A percentile compares a stretch with the other conserved stretches of the same genome.
phyloP scores from a whole-genome alignment of 305 asterid species.

The Fraxinus platypoda region DNA sequence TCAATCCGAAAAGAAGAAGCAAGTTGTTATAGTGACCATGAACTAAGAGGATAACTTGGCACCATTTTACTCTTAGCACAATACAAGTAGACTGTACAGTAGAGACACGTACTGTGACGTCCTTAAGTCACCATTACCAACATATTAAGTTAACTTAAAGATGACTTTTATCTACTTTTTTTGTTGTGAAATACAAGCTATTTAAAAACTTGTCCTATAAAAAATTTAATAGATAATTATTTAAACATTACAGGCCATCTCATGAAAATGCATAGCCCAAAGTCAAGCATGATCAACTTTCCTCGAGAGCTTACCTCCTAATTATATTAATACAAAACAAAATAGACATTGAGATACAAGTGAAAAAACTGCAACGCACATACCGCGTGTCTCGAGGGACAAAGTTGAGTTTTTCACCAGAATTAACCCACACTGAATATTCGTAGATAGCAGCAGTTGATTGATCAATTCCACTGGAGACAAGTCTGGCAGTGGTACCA shows the following conservation, averaged over 20 bases:
- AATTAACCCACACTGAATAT: constrained; percentile 80
- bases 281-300: not conserved
- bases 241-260: constrained; percentile 13
- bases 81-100: not conserved
- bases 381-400: constrained; percentile 81
- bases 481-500: constrained; percentile 48
- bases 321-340: constrained; percentile 8
- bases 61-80: not conserved
- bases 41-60: not conserved
- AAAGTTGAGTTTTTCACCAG: constrained; percentile 61
- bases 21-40: not conserved
- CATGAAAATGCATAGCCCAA: constrained; percentile 14
- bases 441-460: constrained; percentile 47
- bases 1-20: not conserved
- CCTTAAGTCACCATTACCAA: constrained; percentile 11
- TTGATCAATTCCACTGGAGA: constrained; percentile 48
- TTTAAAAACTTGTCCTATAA: not conserved
- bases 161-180: constrained; percentile 2
- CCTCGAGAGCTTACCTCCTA: not conserved
- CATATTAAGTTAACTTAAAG: constrained; percentile 6
- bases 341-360: constrained; percentile 26
- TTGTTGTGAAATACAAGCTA: not conserved
- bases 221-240: not conserved
- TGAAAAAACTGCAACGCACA: constrained; percentile 22
- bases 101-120: not conserved